Base-by-base conservation (phyloP, 139 green algal species). In the Diplosphaera chodatii region DNA sequence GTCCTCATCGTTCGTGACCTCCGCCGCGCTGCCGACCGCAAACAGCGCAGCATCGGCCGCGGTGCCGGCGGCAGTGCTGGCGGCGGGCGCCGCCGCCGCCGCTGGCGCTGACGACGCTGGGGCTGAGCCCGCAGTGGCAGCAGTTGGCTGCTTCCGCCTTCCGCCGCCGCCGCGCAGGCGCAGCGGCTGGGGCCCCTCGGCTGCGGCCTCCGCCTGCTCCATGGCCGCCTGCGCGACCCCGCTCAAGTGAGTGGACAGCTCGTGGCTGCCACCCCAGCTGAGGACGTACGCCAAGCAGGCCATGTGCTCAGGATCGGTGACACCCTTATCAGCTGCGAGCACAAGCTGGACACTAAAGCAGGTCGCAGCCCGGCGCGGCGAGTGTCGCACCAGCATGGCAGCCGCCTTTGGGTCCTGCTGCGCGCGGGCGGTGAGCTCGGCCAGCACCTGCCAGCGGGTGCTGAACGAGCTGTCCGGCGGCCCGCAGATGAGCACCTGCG, bases 1-100 rank as follows among this genome's bases (percentile, higher is more conserved):
- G 27, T 83, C 74, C 66, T 87, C 79, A 25, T 75, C 65, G 22
- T 76, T 80, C 56, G 69, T 82, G 1, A 82, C 79, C 71, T 86
- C 69, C 27, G 71, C 10, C 6, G 20, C 18, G 48, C 3, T 18
- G 8, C 48, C 48, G 16, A 18, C 10, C 48, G 3, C 16, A 25
- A 59, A 59, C 10, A 59, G 13, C 13, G 48, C 48, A 59, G 48
- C n/a, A n/a, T n/a, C n/a, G n/a, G n/a, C n/a, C n/a, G n/a, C n/a
- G n/a, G n/a, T n/a, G n/a, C n/a, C n/a, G n/a, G n/a, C n/a, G n/a
- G n/a, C n/a, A n/a, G n/a, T n/a, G n/a, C n/a, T n/a, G n/a, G n/a
- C n/a, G n/a, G n/a, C n/a, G n/a, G n/a, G n/a, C n/a, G n/a, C n/a
- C n/a, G n/a, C n/a, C n/a, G n/a, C n/a, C n/a, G n/a, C n/a, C n/a